Base-by-base conservation (phyloP, 2,329 filamentous ascomycete species). In the Amylocarpus encephaloides region DNA sequence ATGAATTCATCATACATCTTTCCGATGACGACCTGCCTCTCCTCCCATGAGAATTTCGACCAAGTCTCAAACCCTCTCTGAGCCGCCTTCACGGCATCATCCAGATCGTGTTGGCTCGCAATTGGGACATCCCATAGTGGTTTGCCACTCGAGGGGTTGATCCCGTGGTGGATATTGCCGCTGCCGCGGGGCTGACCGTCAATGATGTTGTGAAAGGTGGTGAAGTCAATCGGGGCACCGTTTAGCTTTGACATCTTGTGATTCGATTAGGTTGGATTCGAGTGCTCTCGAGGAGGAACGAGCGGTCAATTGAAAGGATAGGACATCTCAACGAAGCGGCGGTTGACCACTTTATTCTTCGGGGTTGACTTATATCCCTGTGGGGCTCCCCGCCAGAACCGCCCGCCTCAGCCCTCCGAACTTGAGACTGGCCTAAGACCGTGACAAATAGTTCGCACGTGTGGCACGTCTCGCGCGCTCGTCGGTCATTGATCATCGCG, bases 1-100 rank as follows among this genome's bases (percentile, higher is more conserved):
- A 49, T 30, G 16, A 57, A 50, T 19, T 47, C 50, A 2, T 26
- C 43, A 12, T 33, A 18, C 18, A 49, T 54, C 19, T 46, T 50
- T 13, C 42, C 6, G 16, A 77, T 60, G 10, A 67, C 62, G 12
- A 72, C 68, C 34, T 69, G 65, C 33, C 76, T 68, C 55, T 77
- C 71, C 3, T 67, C 62, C 43, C 69, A 66, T 1, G 71, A 65
- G 3, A 69, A 73, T 43, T 67, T 65, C 19, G 68, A 69, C 76
- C 76, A 79, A 0, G 68, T 64, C 49, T 66, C 65, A 60, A 75
- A 74, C 2, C 74, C 76, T 22, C 64, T 63, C 41, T 69, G 67
- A 5, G 73, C 49, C 16, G 46, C 32, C 3, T 38, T 47, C 16
- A 62, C 58, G 54, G 65, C 52, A 62, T 67, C 58, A 64, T 70